Conservation (phyloP, 306 rosid genomes). For the Quercus parvula region DNA sequence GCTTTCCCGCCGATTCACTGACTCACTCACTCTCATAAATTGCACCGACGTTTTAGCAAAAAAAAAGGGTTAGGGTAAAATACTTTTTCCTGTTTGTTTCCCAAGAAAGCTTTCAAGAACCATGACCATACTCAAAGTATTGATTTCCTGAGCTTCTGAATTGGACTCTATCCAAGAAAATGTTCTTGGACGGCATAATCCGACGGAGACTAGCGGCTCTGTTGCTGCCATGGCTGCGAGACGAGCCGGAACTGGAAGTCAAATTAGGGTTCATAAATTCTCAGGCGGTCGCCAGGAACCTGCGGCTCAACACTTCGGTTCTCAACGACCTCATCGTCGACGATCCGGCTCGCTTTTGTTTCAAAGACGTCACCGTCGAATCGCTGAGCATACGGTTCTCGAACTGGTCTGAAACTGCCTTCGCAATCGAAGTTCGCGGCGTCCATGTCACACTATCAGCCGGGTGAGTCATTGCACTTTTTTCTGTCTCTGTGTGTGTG, state of each 20-base stretch:
- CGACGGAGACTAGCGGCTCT: constrained; percentile 61
- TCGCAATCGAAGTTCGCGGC: constrained; percentile 55
- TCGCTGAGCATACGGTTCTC: constrained; percentile 57
- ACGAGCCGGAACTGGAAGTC: constrained; percentile 57
- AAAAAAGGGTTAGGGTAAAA: neutral
- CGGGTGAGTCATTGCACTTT: constrained; percentile 37
- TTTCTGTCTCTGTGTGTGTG: neutral
- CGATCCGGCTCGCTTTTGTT: constrained; percentile 35
- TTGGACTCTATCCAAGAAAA: constrained; percentile 5
- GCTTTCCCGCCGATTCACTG: constrained; percentile 39
- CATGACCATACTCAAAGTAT: neutral
- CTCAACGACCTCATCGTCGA: constrained; percentile 60
- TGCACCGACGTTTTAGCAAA: neutral
- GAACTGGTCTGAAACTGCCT: constrained; percentile 62
- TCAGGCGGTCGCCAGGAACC: constrained; percentile 39
- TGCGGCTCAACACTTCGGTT: constrained; percentile 49
- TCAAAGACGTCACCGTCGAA: constrained; percentile 56
- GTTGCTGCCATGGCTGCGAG: constrained; percentile 73
- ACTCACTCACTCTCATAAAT: too few species aligned
- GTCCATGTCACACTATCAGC: constrained; percentile 43
- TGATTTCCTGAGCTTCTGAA: neutral
- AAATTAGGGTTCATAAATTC: constrained; percentile 61
- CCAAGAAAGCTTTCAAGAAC: neutral
- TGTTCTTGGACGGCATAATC: constrained; percentile 46
- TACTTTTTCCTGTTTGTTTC: neutral